phyloP scores from a whole-genome alignment of 108 stramenopile species.

The Nitzschia sp. region DNA sequence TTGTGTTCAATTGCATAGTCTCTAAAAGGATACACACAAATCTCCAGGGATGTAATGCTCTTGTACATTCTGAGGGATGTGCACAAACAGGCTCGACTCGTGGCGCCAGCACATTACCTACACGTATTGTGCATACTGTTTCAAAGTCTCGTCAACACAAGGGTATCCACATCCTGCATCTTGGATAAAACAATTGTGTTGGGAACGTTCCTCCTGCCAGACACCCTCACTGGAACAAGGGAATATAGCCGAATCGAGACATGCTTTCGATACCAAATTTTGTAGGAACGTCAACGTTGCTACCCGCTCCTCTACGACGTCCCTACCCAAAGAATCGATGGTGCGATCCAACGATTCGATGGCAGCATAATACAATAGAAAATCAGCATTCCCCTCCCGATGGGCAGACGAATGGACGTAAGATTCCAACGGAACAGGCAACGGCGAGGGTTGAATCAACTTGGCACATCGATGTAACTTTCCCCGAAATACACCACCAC shows the following conservation, averaged over 20 bases:
- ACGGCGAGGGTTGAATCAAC: no score
- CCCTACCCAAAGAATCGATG: conserved; percentile 4
- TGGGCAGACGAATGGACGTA: no score
- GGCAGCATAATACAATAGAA: neutral
- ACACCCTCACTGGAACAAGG: conserved; percentile 15
- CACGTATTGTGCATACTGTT: no score
- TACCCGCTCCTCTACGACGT: neutral
- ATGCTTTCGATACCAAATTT: neutral
- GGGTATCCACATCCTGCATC: conserved; percentile 16
- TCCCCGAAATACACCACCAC: no score
- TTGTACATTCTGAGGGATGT: no score
- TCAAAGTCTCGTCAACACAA: conserved; percentile 3
- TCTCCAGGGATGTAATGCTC: no score
- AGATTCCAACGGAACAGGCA: no score
- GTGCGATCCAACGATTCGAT: neutral
- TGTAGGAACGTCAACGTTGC: neutral
- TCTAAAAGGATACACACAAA: no score
- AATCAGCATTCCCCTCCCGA: conserved; percentile 11
- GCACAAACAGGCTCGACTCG: no score
- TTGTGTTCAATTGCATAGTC: conserved; percentile 3
- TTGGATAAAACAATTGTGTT: conserved; percentile 4
- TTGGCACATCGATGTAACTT: no score
- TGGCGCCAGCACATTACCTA: no score
- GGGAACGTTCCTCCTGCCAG: neutral
- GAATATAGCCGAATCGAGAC: neutral